These are phyloP conservation scores for Neurospora intermedia DNA, from an alignment of 495 filamentous ascomycete species.

Conservation along the genomic window DNA sequence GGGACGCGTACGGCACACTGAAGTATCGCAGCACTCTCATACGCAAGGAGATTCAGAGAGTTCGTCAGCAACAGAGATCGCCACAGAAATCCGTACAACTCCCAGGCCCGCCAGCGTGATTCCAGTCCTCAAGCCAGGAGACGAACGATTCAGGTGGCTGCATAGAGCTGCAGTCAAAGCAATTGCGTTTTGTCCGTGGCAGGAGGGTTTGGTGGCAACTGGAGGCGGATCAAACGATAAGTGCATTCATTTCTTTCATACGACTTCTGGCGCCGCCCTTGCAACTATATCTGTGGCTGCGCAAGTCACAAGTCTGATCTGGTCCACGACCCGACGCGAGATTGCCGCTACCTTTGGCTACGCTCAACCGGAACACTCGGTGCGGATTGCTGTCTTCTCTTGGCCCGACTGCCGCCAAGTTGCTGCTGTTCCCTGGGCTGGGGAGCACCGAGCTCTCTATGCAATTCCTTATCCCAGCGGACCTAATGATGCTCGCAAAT, in stretches of 20 bases:
- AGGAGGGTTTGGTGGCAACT: conserved; percentile 74
- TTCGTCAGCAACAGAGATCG: conserved; percentile 1
- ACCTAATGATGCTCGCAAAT: conserved; percentile 23
- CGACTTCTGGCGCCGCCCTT: conserved; percentile 69
- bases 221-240: conserved; percentile 91
- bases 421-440: conserved; percentile 79
- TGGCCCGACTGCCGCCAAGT: conserved; percentile 91
- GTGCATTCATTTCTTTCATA: conserved; percentile 92
- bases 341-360: conserved; percentile 93
- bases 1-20: conserved; percentile 1
- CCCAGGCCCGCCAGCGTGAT: neutral
- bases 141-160: conserved; percentile 60
- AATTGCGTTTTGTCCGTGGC: conserved; percentile 96
- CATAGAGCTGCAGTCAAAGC: conserved; percentile 92
- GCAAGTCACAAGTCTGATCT: conserved; percentile 87
- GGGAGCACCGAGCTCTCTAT: conserved; percentile 69
- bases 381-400: conserved; percentile 85
- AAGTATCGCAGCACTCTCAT: neutral
- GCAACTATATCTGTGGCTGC: conserved; percentile 88
- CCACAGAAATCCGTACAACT: conserved; percentile 3
- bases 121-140: conserved; percentile 28
- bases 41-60: conserved; percentile 3
- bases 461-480: conserved; percentile 59
- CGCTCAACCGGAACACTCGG: conserved; percentile 84
- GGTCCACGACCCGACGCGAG: conserved; percentile 76